Base-by-base conservation (phyloP, 2,329 filamentous ascomycete species). In the Phaeosphaeria sp. region DNA sequence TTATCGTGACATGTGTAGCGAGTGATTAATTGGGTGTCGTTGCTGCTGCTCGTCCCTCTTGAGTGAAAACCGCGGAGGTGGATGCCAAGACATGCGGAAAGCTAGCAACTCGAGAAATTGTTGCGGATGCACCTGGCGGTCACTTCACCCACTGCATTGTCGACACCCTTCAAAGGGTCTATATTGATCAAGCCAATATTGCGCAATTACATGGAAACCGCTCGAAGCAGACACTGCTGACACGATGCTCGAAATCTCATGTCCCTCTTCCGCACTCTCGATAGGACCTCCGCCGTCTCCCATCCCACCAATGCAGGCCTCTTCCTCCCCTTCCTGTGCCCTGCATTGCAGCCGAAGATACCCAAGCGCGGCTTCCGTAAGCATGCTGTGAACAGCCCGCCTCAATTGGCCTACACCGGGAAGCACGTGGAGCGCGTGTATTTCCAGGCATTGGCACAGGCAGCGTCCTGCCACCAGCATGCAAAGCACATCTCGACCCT, bases 191-290 rank as follows among this genome's bases (percentile, higher is more conserved):
- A 59, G 11, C 54, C 46, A 39, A 36, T 25, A 13, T 41, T 17
- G 15, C 36, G 7, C 22, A 20, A 36, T 47, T 58, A 30, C 39
- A 69, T 72, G 66, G 63, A 64, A 58, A n/a, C 33, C 54, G 47
- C 52, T 58, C 57, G 52, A 55, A 58, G 54, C 46, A 43, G 52
- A 60, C 55, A 56, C 60, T 61, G 55, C 67, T 73, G 77, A 79
- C 84, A 87, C 81, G 68, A 89, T 89, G 87, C 82, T 78, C 80
- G 80, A 75, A 79, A 72, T 83, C 84, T 84, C 85, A 89, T 89
- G 87, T 86, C 84, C 84, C 79, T 83, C 79, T 75, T 84, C 80
- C 81, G 81, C 79, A 80, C 79, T 78, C 80, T 83, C 77, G 79
- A 83, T 74, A 80, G 82, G 81, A 78, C 79, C 78, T 79, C 80